Evolutionary conservation across 768 basidiomycete genomes (phyloP), one percentile per base, ranked within the genome.

Genomic region (Tylopilus subfusipes): DNA sequence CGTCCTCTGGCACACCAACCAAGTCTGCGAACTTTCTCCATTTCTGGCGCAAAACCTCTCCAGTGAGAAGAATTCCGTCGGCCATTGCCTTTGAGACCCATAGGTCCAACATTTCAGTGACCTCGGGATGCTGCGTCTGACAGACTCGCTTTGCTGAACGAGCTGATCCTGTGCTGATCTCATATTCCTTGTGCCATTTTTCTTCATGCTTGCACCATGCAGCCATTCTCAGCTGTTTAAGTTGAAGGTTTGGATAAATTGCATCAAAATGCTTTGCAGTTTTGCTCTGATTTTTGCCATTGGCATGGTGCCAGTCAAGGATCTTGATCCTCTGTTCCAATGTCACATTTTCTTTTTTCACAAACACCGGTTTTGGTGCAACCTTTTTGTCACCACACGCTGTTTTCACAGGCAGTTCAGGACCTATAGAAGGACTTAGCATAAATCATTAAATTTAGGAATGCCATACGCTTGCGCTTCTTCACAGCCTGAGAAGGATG

Each of bases 321-420:
- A n/a, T n/a, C n/a, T n/a, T n/a, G n/a, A n/a, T n/a, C n/a, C n/a
- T 76, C 46, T 76, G 73, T 3, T 24, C 54, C 1, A 74, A 42
- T 18, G 68, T 73, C 0, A 70, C 68, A 64, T 71, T 69, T 38
- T 52, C 47, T 22, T 58, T 55, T 42, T 38, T 30, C 6, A 6
- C 30, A 6, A 11, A 30, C 11, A 11, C 30, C 11, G 5, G 30
- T 30, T 30, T 5, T 11, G 11, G 30, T 11, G 5, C 30, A 30
- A 11, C 5, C 11, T 11, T 30, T 30, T 30, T n/a, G n/a, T n/a
- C n/a, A n/a, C n/a, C n/a, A n/a, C n/a, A n/a, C n/a, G n/a, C n/a
- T n/a, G n/a, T n/a, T n/a, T n/a, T n/a, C n/a, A n/a, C n/a, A n/a
- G n/a, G n/a, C n/a, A n/a, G n/a, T n/a, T n/a, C n/a, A n/a, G n/a